These are phyloP conservation scores for Talaromyces adpressus DNA, from an alignment of 495 filamentous ascomycete genomes.

Conservation along the genomic window DNA sequence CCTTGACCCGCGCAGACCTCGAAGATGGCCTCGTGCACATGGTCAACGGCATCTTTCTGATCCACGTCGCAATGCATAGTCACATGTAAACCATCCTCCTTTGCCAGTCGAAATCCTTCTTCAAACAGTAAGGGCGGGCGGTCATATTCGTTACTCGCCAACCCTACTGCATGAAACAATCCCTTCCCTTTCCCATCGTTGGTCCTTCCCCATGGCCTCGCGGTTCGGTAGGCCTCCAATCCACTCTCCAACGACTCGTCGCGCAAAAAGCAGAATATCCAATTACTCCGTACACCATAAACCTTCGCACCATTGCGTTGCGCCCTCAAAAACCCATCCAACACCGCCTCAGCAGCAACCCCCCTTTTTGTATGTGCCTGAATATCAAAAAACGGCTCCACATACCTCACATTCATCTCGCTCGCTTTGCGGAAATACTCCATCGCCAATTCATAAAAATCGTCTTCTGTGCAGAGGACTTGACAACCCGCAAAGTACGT, in stretches of 20 bases:
- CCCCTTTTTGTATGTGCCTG: constrained; percentile 35
- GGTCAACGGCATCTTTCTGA: constrained; percentile 29
- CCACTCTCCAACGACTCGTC: constrained; percentile 23
- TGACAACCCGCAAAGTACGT: constrained; percentile 34
- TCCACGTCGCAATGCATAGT: constrained; percentile 41
- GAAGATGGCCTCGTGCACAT: constrained; percentile 28
- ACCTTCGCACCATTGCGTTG: constrained; percentile 19
- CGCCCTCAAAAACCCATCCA: constrained; percentile 29
- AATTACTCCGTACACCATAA: constrained; percentile 22
- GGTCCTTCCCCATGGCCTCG: constrained; percentile 23
- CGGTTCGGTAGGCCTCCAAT: constrained; percentile 18
- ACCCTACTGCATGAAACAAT: constrained; percentile 32
- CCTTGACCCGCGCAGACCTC: constrained; percentile 20
- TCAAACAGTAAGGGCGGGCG: constrained; percentile 32
- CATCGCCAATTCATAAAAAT: constrained; percentile 38
- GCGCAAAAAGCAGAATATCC: constrained; percentile 37
- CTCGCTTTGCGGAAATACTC: constrained; percentile 25
- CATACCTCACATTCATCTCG: constrained; percentile 33
- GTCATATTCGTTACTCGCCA: constrained; percentile 34
- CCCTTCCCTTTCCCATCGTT: constrained; percentile 21
- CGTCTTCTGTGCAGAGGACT: constrained; percentile 27
- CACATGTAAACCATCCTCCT: constrained; percentile 28
- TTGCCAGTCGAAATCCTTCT: constrained; percentile 25
- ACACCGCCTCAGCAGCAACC: constrained; percentile 21
- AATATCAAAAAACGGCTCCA: constrained; percentile 37